phyloP scores from a whole-genome alignment of 305 asterid species.

The Solanum hybrid region DNA sequence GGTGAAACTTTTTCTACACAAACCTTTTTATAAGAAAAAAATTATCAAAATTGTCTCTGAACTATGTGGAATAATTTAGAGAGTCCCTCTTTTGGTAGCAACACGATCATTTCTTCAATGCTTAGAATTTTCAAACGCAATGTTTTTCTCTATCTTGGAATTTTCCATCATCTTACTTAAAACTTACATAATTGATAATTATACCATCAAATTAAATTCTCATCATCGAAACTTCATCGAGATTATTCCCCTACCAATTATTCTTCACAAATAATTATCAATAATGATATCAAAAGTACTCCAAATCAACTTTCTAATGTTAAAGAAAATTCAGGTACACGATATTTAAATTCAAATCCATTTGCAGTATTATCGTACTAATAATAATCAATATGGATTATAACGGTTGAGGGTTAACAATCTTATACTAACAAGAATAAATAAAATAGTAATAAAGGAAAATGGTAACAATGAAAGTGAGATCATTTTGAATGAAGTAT shows the following conservation, averaged over 20 bases:
- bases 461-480: neutral
- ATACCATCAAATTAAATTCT: neutral
- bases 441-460: neutral
- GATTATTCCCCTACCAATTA: neutral
- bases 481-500: neutral
- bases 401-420: neutral
- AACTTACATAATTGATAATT: too few relatives aligned
- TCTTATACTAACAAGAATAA: neutral
- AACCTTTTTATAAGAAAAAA: too few relatives aligned
- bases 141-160: neutral
- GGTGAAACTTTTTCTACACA: too few relatives aligned
- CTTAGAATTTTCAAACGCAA: fast-evolving
- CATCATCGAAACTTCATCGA: neutral
- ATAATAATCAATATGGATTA: neutral
- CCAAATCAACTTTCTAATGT: neutral
- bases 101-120: neutral
- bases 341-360: neutral
- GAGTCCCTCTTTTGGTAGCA: neutral
- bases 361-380: neutral
- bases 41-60: fast-evolving
- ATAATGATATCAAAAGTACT: neutral
- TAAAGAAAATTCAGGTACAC: neutral
- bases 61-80: neutral
- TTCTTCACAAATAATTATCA: neutral
- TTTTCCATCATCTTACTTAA: neutral